Percentiles rank a stretch among this genome's conserved stretches.
These are phyloP conservation scores for Cyberlindnera japonica DNA, from an alignment of 805 yeast species.

Conservation along the genomic window DNA sequence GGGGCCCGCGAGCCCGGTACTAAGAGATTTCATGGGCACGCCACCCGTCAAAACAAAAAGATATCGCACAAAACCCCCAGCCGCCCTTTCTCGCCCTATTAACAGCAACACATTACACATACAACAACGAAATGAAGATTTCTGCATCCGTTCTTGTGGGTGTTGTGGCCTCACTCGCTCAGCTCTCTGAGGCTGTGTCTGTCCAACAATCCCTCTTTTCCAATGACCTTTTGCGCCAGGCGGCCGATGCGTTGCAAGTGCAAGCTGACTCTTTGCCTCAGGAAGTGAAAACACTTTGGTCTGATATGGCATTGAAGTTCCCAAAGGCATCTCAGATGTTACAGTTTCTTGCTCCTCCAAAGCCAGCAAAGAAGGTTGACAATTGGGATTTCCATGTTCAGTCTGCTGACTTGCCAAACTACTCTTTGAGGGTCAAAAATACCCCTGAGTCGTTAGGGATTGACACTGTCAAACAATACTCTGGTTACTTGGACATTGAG, in stretches of 20 bases:
- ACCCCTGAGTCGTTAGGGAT: conserved; percentile 68
- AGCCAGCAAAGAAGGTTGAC: conserved; percentile 30
- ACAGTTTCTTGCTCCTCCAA: conserved; percentile 49
- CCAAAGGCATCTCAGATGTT: conserved; percentile 53
- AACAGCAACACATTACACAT: too few relatives aligned
- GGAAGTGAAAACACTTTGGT: conserved; percentile 53
- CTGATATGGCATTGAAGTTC: conserved; percentile 56
- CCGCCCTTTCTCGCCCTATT: background rate
- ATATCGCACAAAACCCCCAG: background rate
- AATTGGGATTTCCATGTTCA: conserved; percentile 39
- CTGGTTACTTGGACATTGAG: conserved; percentile 81
- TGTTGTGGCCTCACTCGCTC: conserved; percentile 14
- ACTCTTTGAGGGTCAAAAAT: conserved; percentile 57
- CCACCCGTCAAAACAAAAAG: too few relatives aligned
- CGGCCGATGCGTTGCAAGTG: conserved; percentile 48
- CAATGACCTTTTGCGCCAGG: conserved; percentile 40
- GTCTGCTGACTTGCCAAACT: conserved; percentile 39
- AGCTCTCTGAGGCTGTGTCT: conserved; percentile 28
- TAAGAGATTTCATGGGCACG: too few relatives aligned
- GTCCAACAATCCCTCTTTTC: conserved; percentile 31
- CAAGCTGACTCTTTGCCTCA: conserved; percentile 46
- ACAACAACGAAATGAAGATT: conserved; percentile 12
- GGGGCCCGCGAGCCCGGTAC: too few relatives aligned
- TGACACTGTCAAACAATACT: conserved; percentile 75
- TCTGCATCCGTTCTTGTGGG: conserved; percentile 27